Conservation (phyloP, 441 rosid species). For the Jatropha podagrica region DNA sequence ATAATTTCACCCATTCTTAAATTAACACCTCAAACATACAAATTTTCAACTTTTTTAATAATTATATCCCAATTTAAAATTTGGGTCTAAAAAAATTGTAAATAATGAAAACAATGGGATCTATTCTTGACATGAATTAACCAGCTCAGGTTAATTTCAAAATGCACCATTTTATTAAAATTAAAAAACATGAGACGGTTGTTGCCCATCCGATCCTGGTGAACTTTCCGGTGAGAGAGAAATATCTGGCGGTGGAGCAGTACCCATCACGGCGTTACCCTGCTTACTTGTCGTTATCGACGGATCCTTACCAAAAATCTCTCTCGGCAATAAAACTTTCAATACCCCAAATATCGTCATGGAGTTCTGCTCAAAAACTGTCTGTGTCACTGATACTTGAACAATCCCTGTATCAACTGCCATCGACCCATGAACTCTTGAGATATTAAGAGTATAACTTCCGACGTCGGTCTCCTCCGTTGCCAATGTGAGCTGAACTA, state of each 20-base stretch:
- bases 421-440: conserved; percentile 75
- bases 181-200: conserved; percentile 32
- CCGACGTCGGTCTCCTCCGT: conserved; percentile 80
- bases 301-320: conserved; percentile 50
- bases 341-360: conserved; percentile 85
- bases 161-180: too few relatives aligned
- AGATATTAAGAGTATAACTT: conserved; percentile 75
- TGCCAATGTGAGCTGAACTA: conserved; percentile 83
- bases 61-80: too few relatives aligned
- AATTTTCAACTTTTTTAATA: too few relatives aligned
- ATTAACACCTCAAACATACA: too few relatives aligned
- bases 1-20: too few relatives aligned
- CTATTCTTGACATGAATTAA: too few relatives aligned
- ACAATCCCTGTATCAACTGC: conserved; percentile 75
- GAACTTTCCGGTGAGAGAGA: conserved; percentile 53
- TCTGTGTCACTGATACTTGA: conserved; percentile 79
- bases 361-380: conserved; percentile 83
- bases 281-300: conserved; percentile 30
- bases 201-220: conserved; percentile 32
- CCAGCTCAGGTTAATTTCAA: too few relatives aligned
- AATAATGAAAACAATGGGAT: too few relatives aligned
- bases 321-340: conserved; percentile 72
- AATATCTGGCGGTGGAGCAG: conserved; percentile 47
- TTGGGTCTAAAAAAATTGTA: too few relatives aligned
- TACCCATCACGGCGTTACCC: conserved; percentile 27